A percentile compares a stretch with the other conserved stretches of the same genome.
phyloP scores from a whole-genome alignment of 805 yeast species.

The Blastobotrys robertii region DNA sequence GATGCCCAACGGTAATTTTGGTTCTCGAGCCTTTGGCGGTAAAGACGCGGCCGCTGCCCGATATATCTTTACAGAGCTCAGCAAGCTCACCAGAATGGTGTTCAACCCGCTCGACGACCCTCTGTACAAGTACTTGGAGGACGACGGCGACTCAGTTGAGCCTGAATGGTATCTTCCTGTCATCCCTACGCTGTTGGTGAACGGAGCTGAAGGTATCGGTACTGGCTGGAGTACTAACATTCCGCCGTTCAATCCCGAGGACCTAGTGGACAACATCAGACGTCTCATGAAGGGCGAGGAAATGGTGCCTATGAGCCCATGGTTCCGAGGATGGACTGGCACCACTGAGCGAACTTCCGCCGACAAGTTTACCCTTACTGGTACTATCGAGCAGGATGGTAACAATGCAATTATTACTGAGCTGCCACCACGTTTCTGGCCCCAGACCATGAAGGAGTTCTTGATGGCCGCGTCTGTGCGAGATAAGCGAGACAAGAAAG shows the following conservation, averaged over 20 bases:
- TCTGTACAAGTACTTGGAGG: conserved; percentile 68
- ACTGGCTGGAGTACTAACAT: conserved; percentile 97
- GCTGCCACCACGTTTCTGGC: conserved; percentile 89
- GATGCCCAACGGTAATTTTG: conserved; percentile 90
- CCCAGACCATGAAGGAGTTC: conserved; percentile 78
- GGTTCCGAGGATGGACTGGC: conserved; percentile 97
- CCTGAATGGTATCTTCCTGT: conserved; percentile 94
- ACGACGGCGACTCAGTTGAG: conserved; percentile 88
- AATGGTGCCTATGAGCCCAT: conserved; percentile 67
- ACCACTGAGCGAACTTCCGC: conserved; percentile 45
- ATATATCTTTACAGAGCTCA: conserved; percentile 83
- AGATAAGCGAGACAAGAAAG: conserved; percentile 59
- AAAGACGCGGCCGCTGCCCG: conserved; percentile 98
- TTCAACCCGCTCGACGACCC: conserved; percentile 77
- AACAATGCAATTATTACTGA: conserved; percentile 79
- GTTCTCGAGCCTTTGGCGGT: conserved; percentile 95
- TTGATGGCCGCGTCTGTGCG: conserved; percentile 51
- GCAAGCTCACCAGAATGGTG: conserved; percentile 61
- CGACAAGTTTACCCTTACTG: conserved; percentile 70
- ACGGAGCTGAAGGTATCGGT: conserved; percentile 97
- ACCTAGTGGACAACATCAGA: conserved; percentile 65
- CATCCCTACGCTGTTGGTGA: conserved; percentile 89
- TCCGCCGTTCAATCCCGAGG: conserved; percentile 83
- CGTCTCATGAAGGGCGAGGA: conserved; percentile 66
- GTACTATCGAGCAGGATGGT: conserved; percentile 73